phyloP scores from a whole-genome alignment of 805 yeast species.

The Monosporozyma unispora region DNA sequence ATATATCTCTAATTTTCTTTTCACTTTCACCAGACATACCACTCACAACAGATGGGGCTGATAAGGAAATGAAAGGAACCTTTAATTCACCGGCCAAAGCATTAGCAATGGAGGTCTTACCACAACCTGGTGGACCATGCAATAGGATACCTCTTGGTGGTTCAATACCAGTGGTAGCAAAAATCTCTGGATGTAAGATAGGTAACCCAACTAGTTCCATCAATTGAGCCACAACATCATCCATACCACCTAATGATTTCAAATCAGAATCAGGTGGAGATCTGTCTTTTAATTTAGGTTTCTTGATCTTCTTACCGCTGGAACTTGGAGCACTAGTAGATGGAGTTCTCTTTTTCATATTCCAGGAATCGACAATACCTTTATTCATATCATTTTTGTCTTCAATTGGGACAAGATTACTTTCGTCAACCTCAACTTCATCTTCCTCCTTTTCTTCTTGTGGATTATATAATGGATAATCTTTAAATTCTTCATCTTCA shows the following conservation, averaged over 20 bases:
- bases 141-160: constrained; percentile 89
- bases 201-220: constrained; percentile 91
- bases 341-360: constrained; percentile 44
- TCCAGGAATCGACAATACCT: constrained; percentile 68
- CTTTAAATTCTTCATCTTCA: constrained; percentile 47
- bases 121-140: constrained; percentile 99
- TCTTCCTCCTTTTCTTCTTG: constrained; percentile 23
- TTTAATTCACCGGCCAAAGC: constrained; percentile 92
- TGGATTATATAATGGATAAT: constrained; percentile 15
- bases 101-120: constrained; percentile 92
- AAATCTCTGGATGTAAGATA: constrained; percentile 87
- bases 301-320: constrained; percentile 26
- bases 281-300: constrained; percentile 46
- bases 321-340: constrained; percentile 22
- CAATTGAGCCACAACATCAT: constrained; percentile 70
- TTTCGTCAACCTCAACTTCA: constrained; percentile 28
- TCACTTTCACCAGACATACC: constrained; percentile 99
- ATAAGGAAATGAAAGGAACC: constrained; percentile 82
- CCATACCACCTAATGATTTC: constrained; percentile 82
- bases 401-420: constrained; percentile 53
- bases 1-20: constrained; percentile 83
- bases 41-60: constrained; percentile 93
- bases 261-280: constrained; percentile 62
- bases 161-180: constrained; percentile 77
- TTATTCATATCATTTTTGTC: constrained; percentile 68